phyloP scores from a whole-genome alignment of 2,329 filamentous ascomycete species.

The Cladorrhinum sp. region DNA sequence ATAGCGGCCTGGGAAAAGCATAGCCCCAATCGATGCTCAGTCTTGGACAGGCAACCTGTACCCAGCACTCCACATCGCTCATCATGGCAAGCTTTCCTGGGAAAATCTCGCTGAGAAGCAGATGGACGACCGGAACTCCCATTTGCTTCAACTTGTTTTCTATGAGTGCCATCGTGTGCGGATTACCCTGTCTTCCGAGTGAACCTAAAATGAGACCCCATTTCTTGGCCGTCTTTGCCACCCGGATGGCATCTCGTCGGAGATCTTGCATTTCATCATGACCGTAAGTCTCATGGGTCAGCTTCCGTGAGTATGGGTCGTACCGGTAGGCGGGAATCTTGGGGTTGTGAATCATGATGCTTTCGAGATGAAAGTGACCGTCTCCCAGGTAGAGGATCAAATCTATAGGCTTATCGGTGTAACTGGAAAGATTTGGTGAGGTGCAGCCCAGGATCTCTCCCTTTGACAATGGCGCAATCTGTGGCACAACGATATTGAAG shows the following conservation, averaged over 20 bases:
- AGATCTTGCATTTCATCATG: slow-evolving; percentile 87
- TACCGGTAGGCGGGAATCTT: slow-evolving; percentile 88
- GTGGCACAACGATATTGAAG: slow-evolving; percentile 81
- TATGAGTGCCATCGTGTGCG: slow-evolving; percentile 84
- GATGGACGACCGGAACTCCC: slow-evolving; percentile 77
- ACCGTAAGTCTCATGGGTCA: slow-evolving; percentile 88
- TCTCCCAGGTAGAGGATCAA: slow-evolving; percentile 87
- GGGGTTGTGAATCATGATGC: slow-evolving; percentile 98
- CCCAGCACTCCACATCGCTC: slow-evolving; percentile 94
- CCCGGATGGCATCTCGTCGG: slow-evolving; percentile 70
- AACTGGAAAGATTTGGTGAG: slow-evolving; percentile 56
- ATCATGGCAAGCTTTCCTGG: slow-evolving; percentile 93
- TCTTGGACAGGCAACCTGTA: slow-evolving; percentile 95
- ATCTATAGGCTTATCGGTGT: slow-evolving; percentile 52
- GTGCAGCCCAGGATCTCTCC: slow-evolving; percentile 98
- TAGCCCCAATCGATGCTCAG: slow-evolving; percentile 99
- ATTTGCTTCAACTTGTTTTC: slow-evolving; percentile 69
- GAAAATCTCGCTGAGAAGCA: slow-evolving; percentile 92
- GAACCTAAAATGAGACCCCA: slow-evolving; percentile 96
- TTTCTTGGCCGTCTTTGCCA: slow-evolving; percentile 73
- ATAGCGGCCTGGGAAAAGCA: slow-evolving; percentile 80
- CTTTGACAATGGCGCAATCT: slow-evolving; percentile 88
- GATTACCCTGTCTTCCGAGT: slow-evolving; percentile 90
- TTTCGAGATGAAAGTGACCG: slow-evolving; percentile 92
- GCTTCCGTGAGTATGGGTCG: slow-evolving; percentile 88